phyloP scores from a whole-genome alignment of 164 flowering plant species.

The Akebia trifoliata region DNA sequence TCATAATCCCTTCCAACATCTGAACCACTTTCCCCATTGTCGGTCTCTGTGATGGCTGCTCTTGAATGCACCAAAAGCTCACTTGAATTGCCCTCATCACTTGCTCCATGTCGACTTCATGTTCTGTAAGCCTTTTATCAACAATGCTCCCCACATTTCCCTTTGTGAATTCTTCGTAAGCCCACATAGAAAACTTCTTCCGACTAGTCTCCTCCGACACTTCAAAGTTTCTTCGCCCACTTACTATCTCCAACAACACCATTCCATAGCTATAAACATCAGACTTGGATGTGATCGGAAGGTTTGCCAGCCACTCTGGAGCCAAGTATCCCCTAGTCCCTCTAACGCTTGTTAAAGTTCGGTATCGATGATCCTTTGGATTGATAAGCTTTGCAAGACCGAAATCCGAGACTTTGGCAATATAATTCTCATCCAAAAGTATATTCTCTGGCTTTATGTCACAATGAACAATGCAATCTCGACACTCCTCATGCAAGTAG shows the following conservation, averaged over 20 bases:
- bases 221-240: constrained; percentile 75
- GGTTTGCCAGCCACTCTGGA: constrained; percentile 88
- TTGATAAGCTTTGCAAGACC: constrained; percentile 73
- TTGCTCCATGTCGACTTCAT: constrained; percentile 50
- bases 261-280: constrained; percentile 81
- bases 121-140: constrained; percentile 36
- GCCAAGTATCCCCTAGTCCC: constrained; percentile 84
- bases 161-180: constrained; percentile 70
- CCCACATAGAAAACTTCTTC: constrained; percentile 71
- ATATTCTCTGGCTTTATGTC: constrained; percentile 89
- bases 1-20: constrained; percentile 62
- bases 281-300: constrained; percentile 74
- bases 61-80: constrained; percentile 82
- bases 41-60: constrained; percentile 67
- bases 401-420: constrained; percentile 75
- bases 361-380: constrained; percentile 54
- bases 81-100: constrained; percentile 46
- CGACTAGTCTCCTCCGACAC: constrained; percentile 48
- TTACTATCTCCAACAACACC: constrained; percentile 75
- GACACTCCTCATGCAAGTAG: constrained; percentile 85
- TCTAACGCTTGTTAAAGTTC: constrained; percentile 59
- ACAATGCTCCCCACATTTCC: constrained; percentile 45
- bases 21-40: constrained; percentile 76
- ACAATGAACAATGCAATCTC: constrained; percentile 84
- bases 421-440: constrained; percentile 68